A percentile compares a stretch with the other conserved stretches of the same genome.
Evolutionary conservation across 2,329 filamentous ascomycete genomes (phyloP).

Genomic region (Pyricularia pennisetigena): DNA sequence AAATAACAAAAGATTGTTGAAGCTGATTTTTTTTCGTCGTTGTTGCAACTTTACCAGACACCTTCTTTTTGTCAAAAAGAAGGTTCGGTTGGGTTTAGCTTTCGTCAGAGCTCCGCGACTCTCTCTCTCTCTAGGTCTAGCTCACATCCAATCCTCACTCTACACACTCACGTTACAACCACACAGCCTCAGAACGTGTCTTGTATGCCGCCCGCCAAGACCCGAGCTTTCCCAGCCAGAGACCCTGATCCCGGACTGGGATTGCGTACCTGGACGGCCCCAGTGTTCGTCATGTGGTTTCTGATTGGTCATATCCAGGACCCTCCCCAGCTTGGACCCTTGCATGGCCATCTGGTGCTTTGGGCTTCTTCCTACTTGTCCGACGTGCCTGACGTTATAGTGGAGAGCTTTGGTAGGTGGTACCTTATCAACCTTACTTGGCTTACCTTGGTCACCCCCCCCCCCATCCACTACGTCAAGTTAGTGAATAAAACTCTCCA

Average conservation of each 20-base stretch:
- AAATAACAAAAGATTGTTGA: neutral
- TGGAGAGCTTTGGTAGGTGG: too few species aligned
- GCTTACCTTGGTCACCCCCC: neutral
- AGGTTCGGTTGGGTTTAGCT: neutral
- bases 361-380: neutral
- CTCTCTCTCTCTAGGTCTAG: too few species aligned
- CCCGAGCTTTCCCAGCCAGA: neutral
- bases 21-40: neutral
- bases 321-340: neutral
- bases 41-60: neutral
- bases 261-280: neutral
- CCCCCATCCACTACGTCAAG: neutral
- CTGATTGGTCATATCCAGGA: neutral
- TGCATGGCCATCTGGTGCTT: neutral
- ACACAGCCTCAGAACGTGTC: neutral
- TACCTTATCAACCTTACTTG: too few species aligned
- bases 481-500: too few species aligned
- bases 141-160: neutral
- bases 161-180: too few species aligned
- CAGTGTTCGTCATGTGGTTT: neutral
- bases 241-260: neutral
- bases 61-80: neutral
- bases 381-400: too few species aligned
- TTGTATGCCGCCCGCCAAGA: neutral
- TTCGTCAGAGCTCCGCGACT: neutral